A percentile compares a stretch with the other conserved stretches of the same genome.
These are phyloP conservation scores for Leccinum ochraceum DNA, from an alignment of 768 basidiomycete genomes.

Conservation along the genomic window DNA sequence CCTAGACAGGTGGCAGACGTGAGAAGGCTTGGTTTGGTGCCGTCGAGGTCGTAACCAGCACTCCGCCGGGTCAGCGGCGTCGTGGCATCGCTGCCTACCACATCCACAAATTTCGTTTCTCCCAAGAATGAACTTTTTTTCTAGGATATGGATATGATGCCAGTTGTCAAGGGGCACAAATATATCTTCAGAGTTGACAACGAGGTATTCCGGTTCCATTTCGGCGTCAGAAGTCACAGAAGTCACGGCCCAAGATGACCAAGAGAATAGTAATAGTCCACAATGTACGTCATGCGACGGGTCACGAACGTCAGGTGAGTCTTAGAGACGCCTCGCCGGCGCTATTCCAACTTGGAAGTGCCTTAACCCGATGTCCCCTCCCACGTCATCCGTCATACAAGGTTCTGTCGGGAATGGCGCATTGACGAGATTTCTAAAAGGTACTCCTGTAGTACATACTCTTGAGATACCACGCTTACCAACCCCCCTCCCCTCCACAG, in stretches of 20 bases:
- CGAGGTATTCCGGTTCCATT: not conserved
- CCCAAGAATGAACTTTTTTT: not conserved
- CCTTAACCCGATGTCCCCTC: not conserved
- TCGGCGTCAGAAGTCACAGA: not conserved
- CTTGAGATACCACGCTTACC: not conserved
- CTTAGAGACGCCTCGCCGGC: too few relatives aligned
- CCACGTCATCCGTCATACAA: not conserved
- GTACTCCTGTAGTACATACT: too few relatives aligned
- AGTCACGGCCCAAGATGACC: not conserved
- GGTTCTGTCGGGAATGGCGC: not conserved
- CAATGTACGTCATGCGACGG: not conserved
- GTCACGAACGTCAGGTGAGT: not conserved
- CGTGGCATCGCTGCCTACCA: too few relatives aligned
- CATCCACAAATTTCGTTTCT: too few relatives aligned
- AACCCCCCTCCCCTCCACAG: too few relatives aligned
- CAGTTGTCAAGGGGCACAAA: slow-evolving; percentile 4
- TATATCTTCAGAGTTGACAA: not conserved
- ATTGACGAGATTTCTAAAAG: not conserved
- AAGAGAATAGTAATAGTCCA: not conserved
- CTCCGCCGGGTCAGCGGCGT: not conserved
- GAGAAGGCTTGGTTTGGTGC: slow-evolving; percentile 1
- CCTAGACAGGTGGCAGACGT: not conserved
- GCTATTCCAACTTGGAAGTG: not conserved
- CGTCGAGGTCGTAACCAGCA: not conserved
- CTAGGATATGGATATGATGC: not conserved